Evolutionary conservation across 208 protist genomes (phyloP).

Genomic region (Angomonas deanei): DNA sequence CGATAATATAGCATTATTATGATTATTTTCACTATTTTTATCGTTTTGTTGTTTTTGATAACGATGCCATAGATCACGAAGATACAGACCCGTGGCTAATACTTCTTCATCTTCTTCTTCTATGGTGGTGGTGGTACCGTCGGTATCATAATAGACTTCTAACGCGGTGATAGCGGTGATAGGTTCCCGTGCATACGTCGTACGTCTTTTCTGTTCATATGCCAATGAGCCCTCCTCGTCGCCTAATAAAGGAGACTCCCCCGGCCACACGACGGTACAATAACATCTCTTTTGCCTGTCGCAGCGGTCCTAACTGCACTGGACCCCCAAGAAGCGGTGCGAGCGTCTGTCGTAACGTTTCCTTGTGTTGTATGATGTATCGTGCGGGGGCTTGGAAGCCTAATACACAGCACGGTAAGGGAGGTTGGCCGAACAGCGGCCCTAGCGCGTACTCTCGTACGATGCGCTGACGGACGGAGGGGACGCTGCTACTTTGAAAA

Average conservation of each 20-base stretch:
- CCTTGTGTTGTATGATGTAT: slow-evolving; percentile 24
- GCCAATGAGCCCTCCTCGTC: slow-evolving; percentile 17
- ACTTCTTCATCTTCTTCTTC: slow-evolving; percentile 5
- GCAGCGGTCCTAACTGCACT: slow-evolving; percentile 38
- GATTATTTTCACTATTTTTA: too few relatives aligned
- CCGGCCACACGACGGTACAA: slow-evolving; percentile 37
- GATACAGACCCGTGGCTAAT: slow-evolving; percentile 1
- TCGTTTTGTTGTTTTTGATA: too few relatives aligned
- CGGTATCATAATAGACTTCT: slow-evolving; percentile 38
- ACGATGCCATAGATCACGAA: too few relatives aligned
- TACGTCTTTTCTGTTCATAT: slow-evolving; percentile 6
- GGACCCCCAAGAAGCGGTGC: slow-evolving; percentile 26
- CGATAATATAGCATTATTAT: too few relatives aligned
- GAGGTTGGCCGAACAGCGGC: slow-evolving; percentile 68
- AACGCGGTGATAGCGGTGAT: slow-evolving; percentile 45
- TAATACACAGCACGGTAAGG: slow-evolving; percentile 49
- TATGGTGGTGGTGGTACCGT: background rate
- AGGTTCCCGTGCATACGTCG: slow-evolving; percentile 41
- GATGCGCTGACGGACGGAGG: slow-evolving; percentile 49
- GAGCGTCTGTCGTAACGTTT: slow-evolving; percentile 18
- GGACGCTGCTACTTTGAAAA: slow-evolving; percentile 72
- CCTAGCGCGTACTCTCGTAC: slow-evolving; percentile 70
- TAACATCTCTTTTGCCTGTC: slow-evolving; percentile 66
- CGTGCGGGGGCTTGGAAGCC: slow-evolving; percentile 30
- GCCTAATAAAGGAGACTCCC: slow-evolving; percentile 46